phyloP scores from a whole-genome alignment of 1,284 basidiomycete species.

The Porodaedalea pini region DNA sequence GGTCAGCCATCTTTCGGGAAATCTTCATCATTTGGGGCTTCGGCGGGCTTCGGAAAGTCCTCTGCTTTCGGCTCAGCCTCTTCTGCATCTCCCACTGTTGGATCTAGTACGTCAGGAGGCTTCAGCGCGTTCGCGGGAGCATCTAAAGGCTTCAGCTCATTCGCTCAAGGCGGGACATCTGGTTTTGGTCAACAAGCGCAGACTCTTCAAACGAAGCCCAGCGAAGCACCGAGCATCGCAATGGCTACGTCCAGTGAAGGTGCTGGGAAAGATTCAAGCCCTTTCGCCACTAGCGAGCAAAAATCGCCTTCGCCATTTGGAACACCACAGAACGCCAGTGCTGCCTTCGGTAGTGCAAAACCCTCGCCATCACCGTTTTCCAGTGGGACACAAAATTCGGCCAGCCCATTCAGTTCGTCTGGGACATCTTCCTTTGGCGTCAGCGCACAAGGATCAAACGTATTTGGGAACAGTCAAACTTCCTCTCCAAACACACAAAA shows the following conservation, averaged over 20 bases:
- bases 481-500: background rate
- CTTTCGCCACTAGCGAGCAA: background rate
- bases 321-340: background rate
- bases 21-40: constrained; percentile 17
- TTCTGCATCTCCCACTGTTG: constrained; percentile 17
- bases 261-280: background rate
- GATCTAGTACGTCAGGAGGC: background rate
- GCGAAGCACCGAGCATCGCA: constrained; percentile 13
- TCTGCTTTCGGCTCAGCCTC: constrained; percentile 26
- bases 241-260: constrained; percentile 12
- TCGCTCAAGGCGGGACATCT: constrained; percentile 30
- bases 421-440: background rate
- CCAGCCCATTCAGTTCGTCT: background rate
- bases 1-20: constrained; percentile 32
- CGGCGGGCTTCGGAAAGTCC: constrained; percentile 24
- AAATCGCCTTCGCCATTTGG: constrained; percentile 1
- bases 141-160: constrained; percentile 30
- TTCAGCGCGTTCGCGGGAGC: constrained; percentile 22
- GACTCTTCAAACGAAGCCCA: constrained; percentile 14
- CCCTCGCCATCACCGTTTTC: background rate
- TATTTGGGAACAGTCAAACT: constrained; percentile 1
- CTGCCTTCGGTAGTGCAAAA: constrained; percentile 7
- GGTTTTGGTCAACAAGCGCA: constrained; percentile 27
- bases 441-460: background rate
- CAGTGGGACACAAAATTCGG: background rate